Base-by-base conservation (phyloP, 805 yeast genomes). In the Grigorovia yakushimaensis region DNA sequence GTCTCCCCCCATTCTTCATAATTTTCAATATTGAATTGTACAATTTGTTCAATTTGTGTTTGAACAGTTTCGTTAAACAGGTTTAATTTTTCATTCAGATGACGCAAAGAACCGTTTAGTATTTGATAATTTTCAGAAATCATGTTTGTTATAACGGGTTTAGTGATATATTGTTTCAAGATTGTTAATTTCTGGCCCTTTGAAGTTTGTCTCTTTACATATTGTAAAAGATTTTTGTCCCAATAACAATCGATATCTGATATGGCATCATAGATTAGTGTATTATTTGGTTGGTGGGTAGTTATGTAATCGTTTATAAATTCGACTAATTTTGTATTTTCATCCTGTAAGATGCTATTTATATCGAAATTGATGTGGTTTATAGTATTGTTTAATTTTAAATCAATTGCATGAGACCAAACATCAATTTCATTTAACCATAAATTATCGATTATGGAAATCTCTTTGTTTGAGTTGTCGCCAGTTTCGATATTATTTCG, bases 1-100 rank as follows among this genome's bases (percentile, higher is more conserved):
- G 78, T 74, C 46, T 83, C 89, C 4, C 82, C 80, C 70, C 84
- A 84, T 49, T 83, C 84, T 60, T 84, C 89, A 59, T 79, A 74
- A 0, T 81, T 73, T 52, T 83, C 44, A 8, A 42, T 33, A 20
- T 42, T 36, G 9, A 20, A n/a, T 19, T 30, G 11, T 4, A 42
- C 2, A 6, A 15, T 19, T 4, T 33, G 4, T 10, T 42, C 21
- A 23, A 42, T 58, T 53, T 74, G 8, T 4, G 21, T 21, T 21
- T n/a, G 3, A 5, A 23, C 9, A 40, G 24, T 23, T 18, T 23
- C 42, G 10, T 17, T 21, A 22, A 23, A 40, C 4, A 13, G 33
- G 9, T 2, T n/a, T 6, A 22, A n/a, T 40, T 20, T 19, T 10
- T 27, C 33, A 27, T 27, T 27, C 33, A 27, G 10, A 10, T 27